Base-by-base conservation (phyloP, 176 grass and related monocot species). In the Musa troglodytarum region DNA sequence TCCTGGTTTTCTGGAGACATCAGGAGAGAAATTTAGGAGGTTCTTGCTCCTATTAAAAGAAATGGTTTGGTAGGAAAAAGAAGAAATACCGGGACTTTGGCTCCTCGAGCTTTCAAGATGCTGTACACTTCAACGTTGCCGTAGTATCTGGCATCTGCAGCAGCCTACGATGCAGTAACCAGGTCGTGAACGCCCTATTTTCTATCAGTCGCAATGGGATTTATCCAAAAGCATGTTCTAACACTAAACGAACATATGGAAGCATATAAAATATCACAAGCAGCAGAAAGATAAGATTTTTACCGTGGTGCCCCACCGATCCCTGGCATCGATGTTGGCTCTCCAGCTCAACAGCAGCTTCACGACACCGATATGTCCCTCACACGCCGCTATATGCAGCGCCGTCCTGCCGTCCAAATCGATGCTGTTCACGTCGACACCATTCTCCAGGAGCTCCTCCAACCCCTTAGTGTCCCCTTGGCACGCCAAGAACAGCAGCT, bases 231-330 rank as follows among this genome's bases (percentile, higher is more conserved):
- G 17, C 15, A 62, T n/a, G 6, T 15, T 19, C 13, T 15, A 62
- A n/a, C 11, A 62, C 20, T 4, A 20, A 62, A 62, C 15, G 15
- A 62, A n/a, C 17, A 62, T 1, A 62, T 17, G 15, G 57, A 62
- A 1, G 10, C 4, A 21, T 17, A 62, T 9, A 4, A 62, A 1
- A 62, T 58, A 17, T 62, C 13, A 43, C 13, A 19, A n/a, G 34
- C 4, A 43, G 34, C 34, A 54, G 56, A 7, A 28, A 75, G 7
- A 58, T 8, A 9, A 19, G 57, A 15, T 7, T 62, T 62, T 80
- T 82, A 96, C 92, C 87, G 89, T 96, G 80, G 89, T 96, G 11
- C 92, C 92, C 92, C 92, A 96, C 1, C 92, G 89, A 67, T 96
- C 92, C 65, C 92, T 85, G 0, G 89, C 87, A 68, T 96, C 92